Conservation (phyloP, 2,329 filamentous ascomycete genomes). For the Plectosphaerella plurivora region DNA sequence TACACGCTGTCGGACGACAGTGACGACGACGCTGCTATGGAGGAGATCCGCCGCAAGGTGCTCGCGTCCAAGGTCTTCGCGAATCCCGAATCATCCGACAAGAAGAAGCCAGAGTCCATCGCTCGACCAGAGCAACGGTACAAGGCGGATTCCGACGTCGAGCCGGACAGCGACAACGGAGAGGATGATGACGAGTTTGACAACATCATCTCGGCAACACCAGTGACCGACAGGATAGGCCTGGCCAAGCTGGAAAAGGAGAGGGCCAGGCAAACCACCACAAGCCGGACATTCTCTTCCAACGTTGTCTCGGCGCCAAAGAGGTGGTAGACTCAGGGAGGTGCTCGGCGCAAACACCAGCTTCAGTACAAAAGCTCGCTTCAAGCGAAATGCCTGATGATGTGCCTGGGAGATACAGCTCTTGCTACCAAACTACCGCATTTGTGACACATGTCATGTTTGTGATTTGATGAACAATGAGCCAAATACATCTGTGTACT, state of each 20-base stretch:
- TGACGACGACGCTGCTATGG: conserved; percentile 84
- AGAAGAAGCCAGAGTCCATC: conserved; percentile 62
- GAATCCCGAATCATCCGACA: conserved; percentile 43
- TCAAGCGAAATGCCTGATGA: no score
- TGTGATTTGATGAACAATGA: no score
- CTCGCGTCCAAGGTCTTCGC: conserved; percentile 86
- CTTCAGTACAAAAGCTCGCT: no score
- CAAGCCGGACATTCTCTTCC: conserved; percentile 48
- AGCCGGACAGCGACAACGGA: conserved; percentile 68
- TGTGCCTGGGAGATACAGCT: no score
- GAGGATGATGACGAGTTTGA: conserved; percentile 77
- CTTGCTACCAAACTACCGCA: no score
- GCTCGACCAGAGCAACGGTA: conserved; percentile 48
- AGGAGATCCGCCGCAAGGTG: conserved; percentile 84
- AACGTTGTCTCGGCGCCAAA: conserved; percentile 43
- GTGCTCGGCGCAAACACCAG: no score
- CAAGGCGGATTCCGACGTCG: conserved; percentile 60
- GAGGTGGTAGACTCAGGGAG: conserved; percentile 27
- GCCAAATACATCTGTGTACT: no score
- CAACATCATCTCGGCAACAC: conserved; percentile 86
- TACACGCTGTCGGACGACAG: conserved; percentile 75
- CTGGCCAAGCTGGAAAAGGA: conserved; percentile 53
- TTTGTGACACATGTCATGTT: no score
- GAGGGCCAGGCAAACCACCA: conserved; percentile 40
- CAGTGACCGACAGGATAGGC: conserved; percentile 81